A percentile compares a stretch with the other conserved stretches of the same genome.
Conservation (phyloP, 345 rosid species). For the Sisymbrium irio region DNA sequence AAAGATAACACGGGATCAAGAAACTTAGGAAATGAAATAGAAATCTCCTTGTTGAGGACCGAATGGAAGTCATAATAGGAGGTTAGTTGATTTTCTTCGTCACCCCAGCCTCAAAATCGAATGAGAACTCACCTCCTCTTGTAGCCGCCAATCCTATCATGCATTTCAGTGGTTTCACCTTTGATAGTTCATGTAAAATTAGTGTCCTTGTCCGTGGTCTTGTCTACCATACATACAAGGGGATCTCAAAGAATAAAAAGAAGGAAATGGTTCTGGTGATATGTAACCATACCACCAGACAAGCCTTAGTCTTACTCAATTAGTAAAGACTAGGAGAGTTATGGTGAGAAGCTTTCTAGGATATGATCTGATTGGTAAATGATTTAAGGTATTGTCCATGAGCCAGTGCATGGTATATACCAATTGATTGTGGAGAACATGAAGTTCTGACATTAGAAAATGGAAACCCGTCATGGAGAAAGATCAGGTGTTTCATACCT, state of each 20-base stretch:
- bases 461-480: background rate
- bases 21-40: too few relatives aligned
- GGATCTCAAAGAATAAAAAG: background rate
- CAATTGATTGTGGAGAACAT: background rate
- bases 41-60: too few relatives aligned
- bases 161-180: too few relatives aligned
- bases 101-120: too few relatives aligned
- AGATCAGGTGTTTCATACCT: background rate
- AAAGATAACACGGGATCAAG: too few relatives aligned
- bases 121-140: too few relatives aligned
- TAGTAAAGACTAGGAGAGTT: background rate
- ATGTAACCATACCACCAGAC: background rate
- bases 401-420: background rate
- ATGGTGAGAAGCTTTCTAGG: background rate
- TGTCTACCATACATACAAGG: too few relatives aligned
- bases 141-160: too few relatives aligned
- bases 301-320: background rate
- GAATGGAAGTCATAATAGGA: too few relatives aligned
- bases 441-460: background rate
- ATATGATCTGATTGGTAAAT: background rate
- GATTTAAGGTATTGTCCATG: background rate
- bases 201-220: too few relatives aligned
- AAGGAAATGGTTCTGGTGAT: background rate
- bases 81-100: too few relatives aligned
- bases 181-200: too few relatives aligned